Evolutionary conservation across 176 grass and related monocot species (phyloP).

Genomic region (Avena insularis): DNA sequence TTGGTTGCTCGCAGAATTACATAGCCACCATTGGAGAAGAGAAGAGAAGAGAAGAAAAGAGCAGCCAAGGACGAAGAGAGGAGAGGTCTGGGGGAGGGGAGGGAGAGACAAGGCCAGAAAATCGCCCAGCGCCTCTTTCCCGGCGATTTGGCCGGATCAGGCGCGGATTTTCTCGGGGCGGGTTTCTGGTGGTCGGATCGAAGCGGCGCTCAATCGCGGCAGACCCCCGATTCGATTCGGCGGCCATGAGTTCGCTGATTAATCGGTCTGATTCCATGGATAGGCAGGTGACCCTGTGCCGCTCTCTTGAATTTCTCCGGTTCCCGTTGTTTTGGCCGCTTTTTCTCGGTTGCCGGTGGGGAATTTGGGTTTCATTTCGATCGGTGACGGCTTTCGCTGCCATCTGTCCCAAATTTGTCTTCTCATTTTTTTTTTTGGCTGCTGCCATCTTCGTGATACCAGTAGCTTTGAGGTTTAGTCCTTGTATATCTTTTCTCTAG

Average conservation of each 20-base stretch:
- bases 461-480: conserved; percentile 13
- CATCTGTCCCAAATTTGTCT: background rate
- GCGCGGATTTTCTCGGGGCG: background rate
- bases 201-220: background rate
- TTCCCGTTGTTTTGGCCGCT: background rate
- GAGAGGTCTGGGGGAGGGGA: background rate
- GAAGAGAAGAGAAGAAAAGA: background rate
- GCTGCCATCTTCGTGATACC: background rate
- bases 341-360: background rate
- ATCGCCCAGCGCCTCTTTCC: background rate
- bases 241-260: conserved; percentile 36
- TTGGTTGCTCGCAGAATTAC: conserved; percentile 17
- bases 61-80: conserved; percentile 30
- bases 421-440: background rate
- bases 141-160: background rate
- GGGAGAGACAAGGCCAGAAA: background rate
- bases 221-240: conserved; percentile 26
- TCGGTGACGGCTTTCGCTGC: background rate
- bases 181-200: conserved; percentile 34
- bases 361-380: background rate
- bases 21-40: conserved; percentile 48
- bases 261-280: conserved; percentile 23
- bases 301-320: conserved; percentile 24
- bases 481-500: background rate
- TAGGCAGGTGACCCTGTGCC: background rate